Conservation (phyloP, 768 basidiomycete genomes). For the Pholiota conissans region DNA sequence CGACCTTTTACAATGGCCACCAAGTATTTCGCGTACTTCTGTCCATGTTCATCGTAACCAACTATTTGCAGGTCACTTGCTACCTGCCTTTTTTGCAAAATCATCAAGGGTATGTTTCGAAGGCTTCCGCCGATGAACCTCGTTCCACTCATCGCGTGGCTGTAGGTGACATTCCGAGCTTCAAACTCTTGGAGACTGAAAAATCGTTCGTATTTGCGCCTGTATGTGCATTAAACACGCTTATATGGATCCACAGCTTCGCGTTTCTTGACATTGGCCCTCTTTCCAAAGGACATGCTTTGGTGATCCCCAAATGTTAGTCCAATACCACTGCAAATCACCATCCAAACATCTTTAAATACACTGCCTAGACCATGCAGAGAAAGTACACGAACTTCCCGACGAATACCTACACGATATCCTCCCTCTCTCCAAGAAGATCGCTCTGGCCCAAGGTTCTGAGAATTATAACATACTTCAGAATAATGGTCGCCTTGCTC, state of each 20-base stretch:
- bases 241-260: constrained; percentile 42
- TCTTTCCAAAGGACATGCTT: constrained; percentile 84
- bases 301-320: constrained; percentile 92
- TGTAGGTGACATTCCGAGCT: constrained; percentile 86
- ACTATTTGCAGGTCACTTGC: constrained; percentile 47
- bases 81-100: constrained; percentile 91
- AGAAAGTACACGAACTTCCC: constrained; percentile 84
- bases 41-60: not conserved
- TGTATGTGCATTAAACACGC: not conserved
- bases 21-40: constrained; percentile 28
- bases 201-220: constrained; percentile 49
- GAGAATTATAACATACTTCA: constrained; percentile 88
- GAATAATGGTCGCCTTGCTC: constrained; percentile 57
- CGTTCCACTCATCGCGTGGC: not conserved
- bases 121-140: not conserved
- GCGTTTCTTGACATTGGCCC: constrained; percentile 95
- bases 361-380: constrained; percentile 68
- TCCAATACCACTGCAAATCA: not conserved
- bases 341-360: not conserved
- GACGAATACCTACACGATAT: constrained; percentile 81
- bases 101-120: constrained; percentile 69
- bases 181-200: constrained; percentile 79
- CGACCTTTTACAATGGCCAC: constrained; percentile 29
- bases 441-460: constrained; percentile 70
- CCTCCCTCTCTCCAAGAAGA: constrained; percentile 84